Base-by-base conservation (phyloP, 2,329 filamentous ascomycete genomes). In the Scytalidium sp. region DNA sequence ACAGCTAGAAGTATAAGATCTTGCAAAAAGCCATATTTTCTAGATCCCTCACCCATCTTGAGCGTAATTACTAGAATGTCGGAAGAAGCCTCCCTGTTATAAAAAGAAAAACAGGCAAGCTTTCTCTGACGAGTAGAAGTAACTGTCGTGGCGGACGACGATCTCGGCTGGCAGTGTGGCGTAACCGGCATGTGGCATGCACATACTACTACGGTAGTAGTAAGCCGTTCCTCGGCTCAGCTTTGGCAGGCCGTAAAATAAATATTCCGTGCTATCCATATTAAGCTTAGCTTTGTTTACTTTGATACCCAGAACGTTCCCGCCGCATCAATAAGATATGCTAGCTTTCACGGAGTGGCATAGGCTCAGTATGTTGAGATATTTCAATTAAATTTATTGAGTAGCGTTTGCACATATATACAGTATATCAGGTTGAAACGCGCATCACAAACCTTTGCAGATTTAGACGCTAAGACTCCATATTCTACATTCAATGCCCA, bases 1-100 rank as follows among this genome's bases (percentile, higher is more conserved):
- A 67, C 59, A 17, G 63, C 65, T 39, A 69, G 59, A 20, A 70
- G 57, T 19, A 68, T 47, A 4, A 70, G 50, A 47, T 70, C 67
- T 54, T 68, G 67, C 19, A 69, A 51, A 9, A 69, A 55, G 41
- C 63, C 64, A 60, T 62, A 64, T 50, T 64, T 68, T 45, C 65
- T 58, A 23, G 50, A 50, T 9, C 54, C 54, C 45, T 65, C 64
- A 32, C 59, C 63, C 64, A 67, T 67, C 17, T 36, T 36, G 32
- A 9, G 15, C 15, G 17, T 15, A 36, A n/a, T 9, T 36, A n/a
- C 32, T 9, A 36, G 17, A 4, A n/a, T 36, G 11, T n/a, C 15
- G 13, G 17, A 9, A n/a, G 17, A 15, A 36, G 13, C 8, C 15
- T 36, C 11, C 17, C 8, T 10, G 21, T 19, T 40, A 11, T 32